Evolutionary conservation across 257 asterid species (phyloP).

Genomic region (Solanum ahanhuiri): DNA sequence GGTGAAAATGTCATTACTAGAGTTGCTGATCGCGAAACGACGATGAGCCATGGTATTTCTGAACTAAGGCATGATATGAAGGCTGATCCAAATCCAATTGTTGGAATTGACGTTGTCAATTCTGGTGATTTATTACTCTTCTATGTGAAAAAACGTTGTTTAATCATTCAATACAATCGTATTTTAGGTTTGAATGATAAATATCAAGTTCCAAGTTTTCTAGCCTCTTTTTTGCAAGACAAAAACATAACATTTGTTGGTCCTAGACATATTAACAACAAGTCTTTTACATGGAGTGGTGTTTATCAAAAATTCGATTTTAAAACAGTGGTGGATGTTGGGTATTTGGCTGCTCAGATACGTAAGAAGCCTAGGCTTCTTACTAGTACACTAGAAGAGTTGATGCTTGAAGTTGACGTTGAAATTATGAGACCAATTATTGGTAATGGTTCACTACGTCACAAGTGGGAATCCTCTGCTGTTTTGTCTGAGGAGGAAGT

Average conservation of each 20-base stretch:
- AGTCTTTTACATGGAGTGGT: neutral
- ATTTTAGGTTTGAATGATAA: neutral
- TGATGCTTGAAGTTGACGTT: neutral
- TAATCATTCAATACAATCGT: neutral
- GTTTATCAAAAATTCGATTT: neutral
- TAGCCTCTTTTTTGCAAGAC: neutral
- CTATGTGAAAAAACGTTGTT: neutral
- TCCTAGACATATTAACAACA: neutral
- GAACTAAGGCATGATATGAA: neutral
- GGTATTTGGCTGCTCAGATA: neutral
- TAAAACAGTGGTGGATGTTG: neutral
- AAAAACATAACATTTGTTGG: neutral
- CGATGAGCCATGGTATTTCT: neutral
- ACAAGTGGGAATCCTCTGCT: neutral
- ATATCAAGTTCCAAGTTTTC: neutral
- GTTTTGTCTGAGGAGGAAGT: neutral
- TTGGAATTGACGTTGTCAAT: neutral
- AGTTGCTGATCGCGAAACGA: neutral
- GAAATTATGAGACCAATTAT: neutral
- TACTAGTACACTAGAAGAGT: neutral
- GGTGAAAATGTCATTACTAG: neutral
- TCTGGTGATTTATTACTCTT: neutral
- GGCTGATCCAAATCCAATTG: neutral
- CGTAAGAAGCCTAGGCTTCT: neutral
- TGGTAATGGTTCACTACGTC: neutral